A percentile compares a stretch with the other conserved stretches of the same genome.
Evolutionary conservation across 2,329 filamentous ascomycete species (phyloP).

Genomic region (Pestalotiopsis sp.): DNA sequence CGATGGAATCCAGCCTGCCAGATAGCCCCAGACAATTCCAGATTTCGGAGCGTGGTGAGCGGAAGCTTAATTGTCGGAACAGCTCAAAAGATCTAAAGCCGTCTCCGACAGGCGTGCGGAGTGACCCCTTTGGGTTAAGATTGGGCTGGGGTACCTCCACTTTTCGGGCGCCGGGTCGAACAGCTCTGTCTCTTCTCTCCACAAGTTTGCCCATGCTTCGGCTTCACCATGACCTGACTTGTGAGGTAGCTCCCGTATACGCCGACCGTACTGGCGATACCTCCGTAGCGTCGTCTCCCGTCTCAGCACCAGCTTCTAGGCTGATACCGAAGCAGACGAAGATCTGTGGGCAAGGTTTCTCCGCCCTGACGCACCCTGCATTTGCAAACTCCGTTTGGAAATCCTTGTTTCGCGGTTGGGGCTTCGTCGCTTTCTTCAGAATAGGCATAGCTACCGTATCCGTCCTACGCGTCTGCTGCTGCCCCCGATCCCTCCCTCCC

Average conservation of each 20-base stretch:
- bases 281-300: background rate
- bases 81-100: background rate
- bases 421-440: background rate
- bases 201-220: background rate
- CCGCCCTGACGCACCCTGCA: background rate
- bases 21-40: background rate
- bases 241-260: no score
- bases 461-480: background rate
- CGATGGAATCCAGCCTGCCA: background rate
- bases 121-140: background rate
- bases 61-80: background rate
- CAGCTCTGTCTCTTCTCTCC: background rate
- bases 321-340: background rate
- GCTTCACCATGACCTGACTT: background rate
- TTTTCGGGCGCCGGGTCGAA: background rate
- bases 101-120: background rate
- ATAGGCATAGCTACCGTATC: background rate
- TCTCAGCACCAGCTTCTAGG: background rate
- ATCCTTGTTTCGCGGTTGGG: background rate
- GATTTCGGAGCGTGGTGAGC: background rate
- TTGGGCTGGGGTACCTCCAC: background rate
- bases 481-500: background rate
- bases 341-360: background rate
- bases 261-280: background rate
- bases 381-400: background rate